Conservation (phyloP, 2,329 filamentous ascomycete species). For the Nothomitra cinnamomea region DNA sequence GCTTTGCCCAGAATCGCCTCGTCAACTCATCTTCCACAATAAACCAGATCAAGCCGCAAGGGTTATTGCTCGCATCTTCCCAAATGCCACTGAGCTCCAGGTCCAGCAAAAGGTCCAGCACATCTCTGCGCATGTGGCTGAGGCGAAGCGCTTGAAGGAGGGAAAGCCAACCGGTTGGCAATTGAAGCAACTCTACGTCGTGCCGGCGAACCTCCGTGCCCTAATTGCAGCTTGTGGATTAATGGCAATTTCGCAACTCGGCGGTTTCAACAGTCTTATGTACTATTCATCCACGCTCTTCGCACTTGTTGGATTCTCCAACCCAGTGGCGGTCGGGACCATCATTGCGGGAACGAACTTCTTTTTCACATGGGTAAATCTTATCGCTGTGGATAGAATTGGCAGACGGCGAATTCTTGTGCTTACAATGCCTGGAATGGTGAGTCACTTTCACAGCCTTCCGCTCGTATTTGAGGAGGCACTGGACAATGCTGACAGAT, state of each 20-base stretch:
- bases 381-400: constrained; percentile 28
- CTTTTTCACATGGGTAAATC: constrained; percentile 31
- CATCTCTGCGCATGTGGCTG: constrained; percentile 24
- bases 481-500: neutral
- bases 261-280: constrained; percentile 29
- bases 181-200: constrained; percentile 29
- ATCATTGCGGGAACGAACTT: constrained; percentile 31
- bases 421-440: constrained; percentile 28
- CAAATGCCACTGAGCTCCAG: constrained; percentile 25
- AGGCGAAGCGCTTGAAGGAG: constrained; percentile 23
- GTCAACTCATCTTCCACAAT: constrained; percentile 28
- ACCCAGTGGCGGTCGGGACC: constrained; percentile 30
- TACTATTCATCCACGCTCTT: constrained; percentile 28
- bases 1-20: constrained; percentile 32
- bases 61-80: constrained; percentile 26
- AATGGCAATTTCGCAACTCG: constrained; percentile 34
- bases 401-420: constrained; percentile 30
- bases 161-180: constrained; percentile 26
- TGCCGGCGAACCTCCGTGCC: constrained; percentile 28
- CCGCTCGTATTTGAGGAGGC: neutral
- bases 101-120: constrained; percentile 27
- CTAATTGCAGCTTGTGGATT: constrained; percentile 30
- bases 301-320: constrained; percentile 30
- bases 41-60: constrained; percentile 23
- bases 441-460: neutral